Percentiles rank a stretch among this genome's conserved stretches.
Evolutionary conservation across 192 early-diverging fungal species (phyloP).

Genomic region (Rhizoclosmatium sp.): DNA sequence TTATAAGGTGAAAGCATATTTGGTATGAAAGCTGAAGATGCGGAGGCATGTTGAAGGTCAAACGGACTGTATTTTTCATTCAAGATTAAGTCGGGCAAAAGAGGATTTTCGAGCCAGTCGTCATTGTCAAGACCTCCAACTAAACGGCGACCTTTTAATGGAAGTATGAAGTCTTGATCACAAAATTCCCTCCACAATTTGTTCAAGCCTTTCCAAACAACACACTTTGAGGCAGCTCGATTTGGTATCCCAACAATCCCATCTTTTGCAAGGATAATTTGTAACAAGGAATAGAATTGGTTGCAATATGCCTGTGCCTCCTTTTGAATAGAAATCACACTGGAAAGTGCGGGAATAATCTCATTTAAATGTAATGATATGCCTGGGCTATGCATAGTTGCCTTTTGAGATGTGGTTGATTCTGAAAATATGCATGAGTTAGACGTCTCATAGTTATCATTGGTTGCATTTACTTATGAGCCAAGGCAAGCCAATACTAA

Average conservation of each 20-base stretch:
- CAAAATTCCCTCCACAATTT: constrained; percentile 45
- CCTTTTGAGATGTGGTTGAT: constrained; percentile 37
- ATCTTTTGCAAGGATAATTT: constrained; percentile 31
- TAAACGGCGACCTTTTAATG: constrained; percentile 38
- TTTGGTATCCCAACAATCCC: constrained; percentile 8
- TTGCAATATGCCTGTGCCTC: constrained; percentile 8
- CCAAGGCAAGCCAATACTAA: constrained; percentile 44
- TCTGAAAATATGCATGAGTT: background rate
- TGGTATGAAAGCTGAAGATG: constrained; percentile 36
- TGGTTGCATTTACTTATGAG: constrained; percentile 34
- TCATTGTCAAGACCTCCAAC: constrained; percentile 51
- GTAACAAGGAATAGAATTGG: constrained; percentile 12
- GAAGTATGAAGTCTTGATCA: constrained; percentile 48
- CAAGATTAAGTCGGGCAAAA: constrained; percentile 57
- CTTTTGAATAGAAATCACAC: constrained; percentile 6
- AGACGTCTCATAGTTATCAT: background rate
- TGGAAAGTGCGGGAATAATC: constrained; percentile 48
- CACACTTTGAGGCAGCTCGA: constrained; percentile 45
- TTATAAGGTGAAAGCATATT: constrained; percentile 44
- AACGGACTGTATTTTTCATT: constrained; percentile 54
- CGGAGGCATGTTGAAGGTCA: constrained; percentile 25
- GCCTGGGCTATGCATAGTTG: constrained; percentile 58
- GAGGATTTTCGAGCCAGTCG: constrained; percentile 57
- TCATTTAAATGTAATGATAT: constrained; percentile 54
- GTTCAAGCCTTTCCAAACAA: constrained; percentile 51